These are phyloP conservation scores for Macadamia tetraphylla DNA, from an alignment of 164 flowering plant species.

Conservation along the genomic window DNA sequence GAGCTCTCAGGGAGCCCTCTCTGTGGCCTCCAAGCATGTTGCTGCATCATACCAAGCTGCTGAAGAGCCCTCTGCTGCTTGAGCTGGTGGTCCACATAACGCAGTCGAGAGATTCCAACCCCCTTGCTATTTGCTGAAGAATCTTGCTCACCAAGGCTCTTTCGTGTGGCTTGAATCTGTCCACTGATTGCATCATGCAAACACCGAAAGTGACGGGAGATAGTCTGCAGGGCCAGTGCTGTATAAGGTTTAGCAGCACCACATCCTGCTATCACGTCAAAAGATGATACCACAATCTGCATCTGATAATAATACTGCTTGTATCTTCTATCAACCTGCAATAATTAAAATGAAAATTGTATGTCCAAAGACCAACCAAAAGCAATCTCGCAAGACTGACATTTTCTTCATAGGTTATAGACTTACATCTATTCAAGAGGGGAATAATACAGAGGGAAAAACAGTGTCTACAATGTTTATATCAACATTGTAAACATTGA, in stretches of 20 bases:
- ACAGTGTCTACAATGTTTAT: neutral
- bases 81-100: constrained; percentile 9
- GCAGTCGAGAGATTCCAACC: constrained; percentile 10
- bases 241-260: constrained; percentile 15
- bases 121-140: constrained; percentile 1
- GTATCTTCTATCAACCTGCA: constrained; percentile 20
- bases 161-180: constrained; percentile 9
- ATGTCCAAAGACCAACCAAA: neutral
- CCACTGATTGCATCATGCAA: constrained; percentile 13
- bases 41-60: constrained; percentile 15
- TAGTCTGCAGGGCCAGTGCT: constrained; percentile 14
- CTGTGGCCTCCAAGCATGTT: constrained; percentile 22
- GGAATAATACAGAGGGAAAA: no score
- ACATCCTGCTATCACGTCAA: constrained; percentile 11
- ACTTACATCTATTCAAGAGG: no score
- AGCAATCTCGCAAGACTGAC: neutral
- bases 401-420: neutral
- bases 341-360: neutral
- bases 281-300: constrained; percentile 26
- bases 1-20: constrained; percentile 21
- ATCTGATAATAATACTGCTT: constrained; percentile 15
- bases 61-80: constrained; percentile 19
- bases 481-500: neutral
- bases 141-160: constrained; percentile 12
- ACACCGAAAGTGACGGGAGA: constrained; percentile 16